phyloP scores from a whole-genome alignment of 805 yeast genomes.

The Wickerhamiella siamensis region DNA sequence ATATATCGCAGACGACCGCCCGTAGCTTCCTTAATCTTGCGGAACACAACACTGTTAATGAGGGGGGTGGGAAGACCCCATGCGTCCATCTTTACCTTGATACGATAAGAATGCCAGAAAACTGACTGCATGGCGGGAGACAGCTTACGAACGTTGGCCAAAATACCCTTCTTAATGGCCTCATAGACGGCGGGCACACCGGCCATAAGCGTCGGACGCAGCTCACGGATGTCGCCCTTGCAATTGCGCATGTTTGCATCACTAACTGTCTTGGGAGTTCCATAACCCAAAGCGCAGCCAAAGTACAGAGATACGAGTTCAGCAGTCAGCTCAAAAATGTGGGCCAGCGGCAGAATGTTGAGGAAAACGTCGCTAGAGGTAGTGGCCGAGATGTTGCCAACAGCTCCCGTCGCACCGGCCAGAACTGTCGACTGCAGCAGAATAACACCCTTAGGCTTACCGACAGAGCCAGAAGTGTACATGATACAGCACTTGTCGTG shows the following conservation, averaged over 20 bases:
- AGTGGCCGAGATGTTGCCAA: slow-evolving; percentile 43
- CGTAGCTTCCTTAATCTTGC: slow-evolving; percentile 81
- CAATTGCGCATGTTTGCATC: slow-evolving; percentile 73
- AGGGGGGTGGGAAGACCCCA: slow-evolving; percentile 66
- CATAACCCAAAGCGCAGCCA: slow-evolving; percentile 88
- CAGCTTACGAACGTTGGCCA: slow-evolving; percentile 53
- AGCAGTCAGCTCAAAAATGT: slow-evolving; percentile 82
- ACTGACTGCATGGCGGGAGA: slow-evolving; percentile 58
- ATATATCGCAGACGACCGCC: slow-evolving; percentile 71
- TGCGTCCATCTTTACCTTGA: slow-evolving; percentile 49
- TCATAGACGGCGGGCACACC: slow-evolving; percentile 99
- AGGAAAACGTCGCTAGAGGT: slow-evolving; percentile 54
- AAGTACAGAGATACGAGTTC: slow-evolving; percentile 70
- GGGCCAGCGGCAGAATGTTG: slow-evolving; percentile 89
- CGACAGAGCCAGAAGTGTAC: slow-evolving; percentile 83
- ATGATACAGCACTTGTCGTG: slow-evolving; percentile 58
- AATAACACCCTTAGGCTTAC: slow-evolving; percentile 74
- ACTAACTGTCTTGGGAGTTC: slow-evolving; percentile 78
- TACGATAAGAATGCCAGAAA: slow-evolving; percentile 77
- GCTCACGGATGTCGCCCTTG: slow-evolving; percentile 72
- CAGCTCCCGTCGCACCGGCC: slow-evolving; percentile 78
- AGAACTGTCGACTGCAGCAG: slow-evolving; percentile 52
- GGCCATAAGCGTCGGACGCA: slow-evolving; percentile 87
- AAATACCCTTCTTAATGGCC: slow-evolving; percentile 80
- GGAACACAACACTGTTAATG: slow-evolving; percentile 64